Conservation (phyloP, 768 basidiomycete species). For the Boletus coccyginus region DNA sequence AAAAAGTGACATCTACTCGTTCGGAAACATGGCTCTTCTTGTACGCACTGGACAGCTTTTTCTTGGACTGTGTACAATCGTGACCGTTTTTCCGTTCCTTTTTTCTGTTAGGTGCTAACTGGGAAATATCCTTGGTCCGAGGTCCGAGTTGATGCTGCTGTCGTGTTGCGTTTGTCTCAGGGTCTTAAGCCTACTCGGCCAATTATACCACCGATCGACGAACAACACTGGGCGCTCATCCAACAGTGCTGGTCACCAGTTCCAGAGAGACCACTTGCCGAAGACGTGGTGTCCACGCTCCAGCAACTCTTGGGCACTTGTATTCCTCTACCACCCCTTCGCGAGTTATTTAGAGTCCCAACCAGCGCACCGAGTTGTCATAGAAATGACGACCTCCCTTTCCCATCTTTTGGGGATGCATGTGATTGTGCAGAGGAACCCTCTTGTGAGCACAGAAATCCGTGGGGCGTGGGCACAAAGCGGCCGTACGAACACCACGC, state of each 20-base stretch:
- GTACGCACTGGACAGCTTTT: neutral
- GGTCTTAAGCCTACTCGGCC: neutral
- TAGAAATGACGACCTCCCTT: no score
- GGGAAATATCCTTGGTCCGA: slow-evolving; percentile 1
- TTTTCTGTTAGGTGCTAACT: neutral
- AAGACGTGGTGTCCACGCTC: neutral
- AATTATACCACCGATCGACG: neutral
- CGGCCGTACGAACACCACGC: neutral
- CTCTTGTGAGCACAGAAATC: no score
- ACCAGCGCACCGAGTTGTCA: no score
- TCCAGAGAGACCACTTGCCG: neutral
- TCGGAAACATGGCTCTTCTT: slow-evolving; percentile 5
- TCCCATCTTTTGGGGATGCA: no score
- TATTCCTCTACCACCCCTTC: neutral
- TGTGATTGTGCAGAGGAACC: neutral
- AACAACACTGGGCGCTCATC: slow-evolving; percentile 2
- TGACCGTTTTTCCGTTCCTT: no score
- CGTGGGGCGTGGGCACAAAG: no score
- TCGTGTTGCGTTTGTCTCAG: neutral
- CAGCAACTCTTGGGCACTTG: neutral
- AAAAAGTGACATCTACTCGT: slow-evolving; percentile 10
- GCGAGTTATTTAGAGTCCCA: neutral
- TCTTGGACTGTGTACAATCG: neutral
- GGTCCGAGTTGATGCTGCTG: neutral
- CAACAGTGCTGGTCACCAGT: slow-evolving; percentile 4